Evolutionary conservation across 208 protist species (phyloP).

Genomic region (Leishmania turanica): DNA sequence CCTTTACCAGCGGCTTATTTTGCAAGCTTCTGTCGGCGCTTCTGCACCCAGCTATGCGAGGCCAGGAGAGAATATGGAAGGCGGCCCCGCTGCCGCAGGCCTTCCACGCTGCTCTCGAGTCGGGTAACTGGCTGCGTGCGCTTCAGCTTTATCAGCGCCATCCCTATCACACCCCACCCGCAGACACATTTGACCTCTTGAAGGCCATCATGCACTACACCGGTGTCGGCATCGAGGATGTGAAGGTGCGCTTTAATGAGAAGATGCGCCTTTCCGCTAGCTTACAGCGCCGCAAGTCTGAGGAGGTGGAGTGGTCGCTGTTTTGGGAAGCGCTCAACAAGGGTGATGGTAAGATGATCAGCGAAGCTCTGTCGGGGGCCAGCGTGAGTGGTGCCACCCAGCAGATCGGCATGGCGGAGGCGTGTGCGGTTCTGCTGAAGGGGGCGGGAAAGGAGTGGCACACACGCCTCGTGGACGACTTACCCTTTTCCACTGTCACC

Average conservation of each 20-base stretch:
- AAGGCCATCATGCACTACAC: conserved; percentile 86
- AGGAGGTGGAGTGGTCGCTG: conserved; percentile 88
- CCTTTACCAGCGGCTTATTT: not conserved
- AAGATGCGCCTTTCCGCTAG: conserved; percentile 79
- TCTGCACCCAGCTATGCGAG: not conserved
- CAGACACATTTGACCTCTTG: conserved; percentile 86
- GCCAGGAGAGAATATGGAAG: conserved; percentile 70
- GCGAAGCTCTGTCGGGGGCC: conserved; percentile 61
- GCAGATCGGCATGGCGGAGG: conserved; percentile 86
- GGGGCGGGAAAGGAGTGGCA: conserved; percentile 71
- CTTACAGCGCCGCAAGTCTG: conserved; percentile 64
- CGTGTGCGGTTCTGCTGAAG: conserved; percentile 86
- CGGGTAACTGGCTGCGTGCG: conserved; percentile 80
- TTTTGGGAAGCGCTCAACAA: conserved; percentile 89
- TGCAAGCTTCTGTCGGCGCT: not conserved
- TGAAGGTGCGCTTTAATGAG: conserved; percentile 89
- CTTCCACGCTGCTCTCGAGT: conserved; percentile 81
- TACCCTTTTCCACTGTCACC: conserved; percentile 85
- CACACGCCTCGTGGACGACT: conserved; percentile 67
- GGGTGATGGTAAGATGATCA: conserved; percentile 83
- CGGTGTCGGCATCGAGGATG: conserved; percentile 76
- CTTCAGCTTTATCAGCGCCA: conserved; percentile 84
- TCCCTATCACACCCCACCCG: conserved; percentile 86
- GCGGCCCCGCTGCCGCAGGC: conserved; percentile 78
- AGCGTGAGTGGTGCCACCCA: conserved; percentile 37